A percentile compares a stretch with the other conserved stretches of the same genome.
phyloP scores from a whole-genome alignment of 345 rosid species.

The Citrus mangshanensis region DNA sequence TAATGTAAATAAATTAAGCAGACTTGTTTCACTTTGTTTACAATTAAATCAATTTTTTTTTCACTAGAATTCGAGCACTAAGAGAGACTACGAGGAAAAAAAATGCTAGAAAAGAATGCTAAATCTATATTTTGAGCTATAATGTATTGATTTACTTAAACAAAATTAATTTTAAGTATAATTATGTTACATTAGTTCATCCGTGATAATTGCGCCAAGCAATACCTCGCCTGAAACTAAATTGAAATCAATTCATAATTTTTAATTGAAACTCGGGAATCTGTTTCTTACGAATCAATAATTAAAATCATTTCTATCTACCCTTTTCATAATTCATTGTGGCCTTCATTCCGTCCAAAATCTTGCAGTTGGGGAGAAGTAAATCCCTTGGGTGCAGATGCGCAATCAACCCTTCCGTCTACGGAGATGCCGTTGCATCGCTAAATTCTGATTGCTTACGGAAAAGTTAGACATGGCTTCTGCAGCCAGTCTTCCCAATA shows the following conservation, averaged over 20 bases:
- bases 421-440: not conserved
- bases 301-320: not conserved
- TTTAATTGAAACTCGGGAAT: not conserved
- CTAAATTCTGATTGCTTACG: not conserved
- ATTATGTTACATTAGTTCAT: no score
- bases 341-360: not conserved
- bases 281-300: not conserved
- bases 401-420: not conserved
- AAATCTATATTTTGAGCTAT: no score
- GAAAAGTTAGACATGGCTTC: not conserved
- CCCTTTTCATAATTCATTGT: not conserved
- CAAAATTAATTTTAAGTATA: no score
- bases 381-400: not conserved
- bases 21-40: no score
- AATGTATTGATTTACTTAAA: no score
- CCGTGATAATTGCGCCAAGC: no score
- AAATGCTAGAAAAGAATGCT: no score
- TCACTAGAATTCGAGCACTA: no score
- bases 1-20: not conserved
- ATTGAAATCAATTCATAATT: no score
- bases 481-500: not conserved
- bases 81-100: no score
- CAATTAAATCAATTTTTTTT: no score
- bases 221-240: no score
- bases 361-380: not conserved